Evolutionary conservation across 2,329 filamentous ascomycete species (phyloP), one percentile per base, ranked within the genome.

Genomic region (Canariomyces notabilis): DNA sequence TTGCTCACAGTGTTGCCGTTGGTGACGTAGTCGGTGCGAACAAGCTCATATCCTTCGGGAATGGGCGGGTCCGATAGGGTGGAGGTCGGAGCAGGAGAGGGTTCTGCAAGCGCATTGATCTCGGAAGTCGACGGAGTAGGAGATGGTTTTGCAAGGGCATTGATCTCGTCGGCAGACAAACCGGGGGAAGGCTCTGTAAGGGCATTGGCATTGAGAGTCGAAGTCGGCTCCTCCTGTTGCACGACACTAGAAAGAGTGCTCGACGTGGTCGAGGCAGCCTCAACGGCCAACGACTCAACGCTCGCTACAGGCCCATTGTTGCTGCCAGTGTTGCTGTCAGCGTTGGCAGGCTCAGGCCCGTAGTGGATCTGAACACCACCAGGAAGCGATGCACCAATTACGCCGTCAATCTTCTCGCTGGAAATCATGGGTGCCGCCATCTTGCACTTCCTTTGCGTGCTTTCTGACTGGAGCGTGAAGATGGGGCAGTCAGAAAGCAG

Each of bases 401-500:
- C 70, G 8, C 79, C 76, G 2, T 64, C 56, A 41, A 79, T 75
- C 57, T 89, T 67, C 50, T 94, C 88, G 7, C 70, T 52, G 1
- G 64, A 60, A 16, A 93, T 63, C 0, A 60, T 55, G 0, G 65
- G 84, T 1, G 82, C 36, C 15, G 48, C 26, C 60, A 91, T 76
- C 41, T 73, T 70, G 71, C 89, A 95, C 48, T 77, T 57, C 2
- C 62, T 57, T 59, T 77, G 74, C 9, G 74, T 70, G 0, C 66
- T 64, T 20, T 80, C 73, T 42, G 66, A 66, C 62, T 90, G 81
- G 45, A 94, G 71, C 42, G 74, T 70, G 67, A 96, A 95, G 22
- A 93, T 57, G 1, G 78, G 68, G 68, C 90, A 96, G 64, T 90
- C 88, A 35, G 74, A 59, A 37, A 95, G 80, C 34, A 71, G 59